These are phyloP conservation scores for Trichoderma atroviride DNA, from an alignment of 2,329 filamentous ascomycete species.

Conservation along the genomic window DNA sequence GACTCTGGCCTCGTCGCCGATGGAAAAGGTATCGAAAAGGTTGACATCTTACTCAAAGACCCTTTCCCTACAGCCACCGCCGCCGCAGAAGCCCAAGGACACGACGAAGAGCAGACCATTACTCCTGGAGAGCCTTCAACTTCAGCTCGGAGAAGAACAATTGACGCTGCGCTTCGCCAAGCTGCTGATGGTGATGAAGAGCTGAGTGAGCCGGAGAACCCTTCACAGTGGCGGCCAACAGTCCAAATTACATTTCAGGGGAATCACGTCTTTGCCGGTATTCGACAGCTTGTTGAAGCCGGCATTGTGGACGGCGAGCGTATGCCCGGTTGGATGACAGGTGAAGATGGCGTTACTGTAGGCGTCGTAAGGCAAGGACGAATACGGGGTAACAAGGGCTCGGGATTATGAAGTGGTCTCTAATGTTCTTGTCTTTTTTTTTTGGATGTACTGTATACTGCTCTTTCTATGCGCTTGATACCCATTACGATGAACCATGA, in stretches of 20 bases:
- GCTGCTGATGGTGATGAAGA: conserved; percentile 35
- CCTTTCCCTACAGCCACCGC: conserved; percentile 47
- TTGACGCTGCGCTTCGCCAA: conserved; percentile 42
- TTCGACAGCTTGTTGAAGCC: conserved; percentile 75
- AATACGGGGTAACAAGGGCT: conserved; percentile 61
- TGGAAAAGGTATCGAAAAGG: conserved; percentile 62
- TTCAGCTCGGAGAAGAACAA: conserved; percentile 39
- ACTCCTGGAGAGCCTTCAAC: conserved; percentile 28
- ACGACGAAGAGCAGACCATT: conserved; percentile 32
- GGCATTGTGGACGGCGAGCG: conserved; percentile 73
- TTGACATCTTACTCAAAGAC: conserved; percentile 64
- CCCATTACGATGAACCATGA: conserved; percentile 30
- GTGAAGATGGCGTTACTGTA: conserved; percentile 77
- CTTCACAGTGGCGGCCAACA: conserved; percentile 39
- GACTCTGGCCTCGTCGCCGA: conserved; percentile 58
- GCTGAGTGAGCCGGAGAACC: conserved; percentile 28
- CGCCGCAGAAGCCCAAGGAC: conserved; percentile 27
- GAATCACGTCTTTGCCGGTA: conserved; percentile 76
- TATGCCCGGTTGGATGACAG: conserved; percentile 91
- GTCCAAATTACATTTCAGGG: conserved; percentile 72
- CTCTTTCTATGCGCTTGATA: conserved; percentile 37
- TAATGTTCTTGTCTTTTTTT: conserved; percentile 29
- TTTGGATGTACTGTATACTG: conserved; percentile 30
- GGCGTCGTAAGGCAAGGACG: conserved; percentile 69
- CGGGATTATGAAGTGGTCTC: conserved; percentile 48